Evolutionary conservation across 2,329 filamentous ascomycete genomes (phyloP), one percentile per base, ranked within the genome.

Genomic region (Zymoseptoria brevis): DNA sequence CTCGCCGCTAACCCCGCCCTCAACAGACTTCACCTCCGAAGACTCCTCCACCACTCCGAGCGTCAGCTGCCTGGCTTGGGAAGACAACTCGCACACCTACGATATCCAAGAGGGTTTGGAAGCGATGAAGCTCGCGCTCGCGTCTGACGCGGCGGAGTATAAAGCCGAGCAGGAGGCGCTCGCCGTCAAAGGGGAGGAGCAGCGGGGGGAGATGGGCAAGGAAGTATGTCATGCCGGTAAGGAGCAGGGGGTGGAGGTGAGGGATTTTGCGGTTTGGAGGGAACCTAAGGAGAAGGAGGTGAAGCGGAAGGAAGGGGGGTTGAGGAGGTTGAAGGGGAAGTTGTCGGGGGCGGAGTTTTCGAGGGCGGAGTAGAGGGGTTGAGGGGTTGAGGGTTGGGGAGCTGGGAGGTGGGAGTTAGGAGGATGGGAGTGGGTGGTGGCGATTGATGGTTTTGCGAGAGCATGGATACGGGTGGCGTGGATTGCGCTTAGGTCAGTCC

Each of bases 251-350:
- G 54, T 56, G 13, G 22, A 45, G 11, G 45, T 60, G 26, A 56
- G 50, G 22, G 58, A 60, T 41, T 60, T 60, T 24, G 58, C 58
- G 55, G 55, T 35, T 19, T 19, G 9, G 11, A 50, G 26, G 41
- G 45, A n/a, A 11, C 45, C n/a, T 4, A n/a, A 26, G 9, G 54
- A 4, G 19, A 29, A 50, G 19, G 45, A 22, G 35, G 35, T 4
- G 9, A 16, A 8, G 9, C 16, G 19, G 21, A n/a, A 26, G 45
- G 45, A 19, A 7, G 48, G 19, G 8, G 19, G 54, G 9, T 16
- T 24, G 41, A 50, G 8, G 19, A n/a, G 35, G 35, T 45, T 45
- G 35, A 45, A 45, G 35, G 35, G 35, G 35, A 45, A n/a, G 35
- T 45, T 45, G 35, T 45, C 16, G 35, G 13, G 35, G 35, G 35